Evolutionary conservation across 2,329 filamentous ascomycete species (phyloP), one percentile per base, ranked within the genome.

Genomic region (Calonectria hawksworthii): DNA sequence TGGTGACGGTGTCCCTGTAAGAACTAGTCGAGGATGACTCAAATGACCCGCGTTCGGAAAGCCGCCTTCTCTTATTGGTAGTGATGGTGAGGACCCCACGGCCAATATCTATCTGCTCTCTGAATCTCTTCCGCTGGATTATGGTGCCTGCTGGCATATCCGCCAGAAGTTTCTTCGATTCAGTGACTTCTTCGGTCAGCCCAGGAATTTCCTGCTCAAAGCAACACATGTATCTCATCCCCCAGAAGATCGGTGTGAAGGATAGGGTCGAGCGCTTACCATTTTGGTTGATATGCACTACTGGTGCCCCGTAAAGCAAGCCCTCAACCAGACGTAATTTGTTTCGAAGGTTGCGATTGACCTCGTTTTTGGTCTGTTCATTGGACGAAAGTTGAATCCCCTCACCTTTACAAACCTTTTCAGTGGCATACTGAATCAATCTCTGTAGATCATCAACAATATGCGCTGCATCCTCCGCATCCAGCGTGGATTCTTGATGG

Each of bases 341-440:
- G 18, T 44, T n/a, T 18, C 41, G 18, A n/a, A 44, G 1, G 6
- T 8, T 44, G 41, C 41, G 41, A 3, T n/a, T n/a, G 4, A 14
- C 7, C 7, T 41, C 36, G 14, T 5, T 41, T 41, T 2, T 18
- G 10, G 36, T 18, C 13, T 41, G 10, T 9, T 9, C 10, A 16
- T 41, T 18, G 2, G 36, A 41, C 36, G 7, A 41, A 18, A 18
- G 3, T 41, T 16, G 36, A 41, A 41, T 13, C 18, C 41, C 16
- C 9, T 44, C 13, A n/a, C 41, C 18, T 3, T n/a, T 18, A n/a
- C 41, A 44, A 21, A 44, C 18, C 5, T 44, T 21, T 7, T 44
- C 41, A 21, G 41, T n/a, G 2, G 41, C 41, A n/a, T 21, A 44
- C 30, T 41, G 50, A 23, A 74, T 73, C 9, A 77, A 78, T 11